Evolutionary conservation across 2,329 filamentous ascomycete genomes (phyloP).

Genomic region (Aspergillus jensenii): DNA sequence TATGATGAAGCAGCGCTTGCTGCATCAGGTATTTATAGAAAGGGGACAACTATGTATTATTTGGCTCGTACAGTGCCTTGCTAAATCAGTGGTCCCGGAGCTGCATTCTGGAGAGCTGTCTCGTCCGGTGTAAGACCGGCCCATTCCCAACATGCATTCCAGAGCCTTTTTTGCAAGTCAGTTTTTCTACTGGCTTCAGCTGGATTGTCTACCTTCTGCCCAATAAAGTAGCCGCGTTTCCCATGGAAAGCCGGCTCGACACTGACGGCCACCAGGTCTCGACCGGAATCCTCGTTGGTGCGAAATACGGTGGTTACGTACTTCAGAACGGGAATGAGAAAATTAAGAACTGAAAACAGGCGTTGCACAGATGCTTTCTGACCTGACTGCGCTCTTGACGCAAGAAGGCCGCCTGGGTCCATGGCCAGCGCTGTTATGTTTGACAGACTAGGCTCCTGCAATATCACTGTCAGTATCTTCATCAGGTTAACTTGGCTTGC

Average conservation of each 20-base stretch:
- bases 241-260: conserved; percentile 14
- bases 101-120: background rate
- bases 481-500: no score
- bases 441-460: conserved; percentile 25
- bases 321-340: conserved; percentile 20
- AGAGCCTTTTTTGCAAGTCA: conserved; percentile 14
- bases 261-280: conserved; percentile 18
- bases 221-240: conserved; percentile 18
- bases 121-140: conserved; percentile 11
- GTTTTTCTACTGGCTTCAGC: no score
- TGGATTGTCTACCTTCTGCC: no score
- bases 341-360: conserved; percentile 13
- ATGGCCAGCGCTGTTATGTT: conserved; percentile 32
- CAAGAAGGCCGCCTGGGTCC: conserved; percentile 32
- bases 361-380: conserved; percentile 13
- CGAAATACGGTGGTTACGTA: conserved; percentile 17
- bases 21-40: no score
- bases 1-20: no score
- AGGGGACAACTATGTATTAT: no score
- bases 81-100: no score
- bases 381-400: conserved; percentile 17
- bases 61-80: no score
- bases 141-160: conserved; percentile 22
- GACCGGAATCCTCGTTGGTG: conserved; percentile 16
- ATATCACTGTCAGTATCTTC: no score